Evolutionary conservation across 2,329 filamentous ascomycete species (phyloP), one percentile per base, ranked within the genome.

Genomic region (Phyllosticta citrichinensis): DNA sequence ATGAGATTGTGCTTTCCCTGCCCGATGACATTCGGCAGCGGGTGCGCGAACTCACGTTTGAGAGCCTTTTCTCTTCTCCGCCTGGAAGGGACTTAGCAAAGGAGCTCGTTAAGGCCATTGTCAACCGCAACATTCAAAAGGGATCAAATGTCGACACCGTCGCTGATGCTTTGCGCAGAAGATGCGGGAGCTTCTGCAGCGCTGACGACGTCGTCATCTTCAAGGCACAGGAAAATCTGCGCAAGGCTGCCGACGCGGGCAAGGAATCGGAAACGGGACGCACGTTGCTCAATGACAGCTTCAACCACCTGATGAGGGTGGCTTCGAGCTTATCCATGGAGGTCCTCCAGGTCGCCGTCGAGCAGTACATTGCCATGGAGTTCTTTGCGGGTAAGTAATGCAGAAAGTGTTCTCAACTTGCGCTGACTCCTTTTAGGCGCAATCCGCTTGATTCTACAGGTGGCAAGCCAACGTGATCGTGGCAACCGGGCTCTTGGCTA

Each of bases 121-220:
- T 99, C 60, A 97, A 97, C 73, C 87, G 92, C 68, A 99, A 96
- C 73, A 99, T 99, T 67, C 89, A 93, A 62, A 96, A 91, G 69
- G 94, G 95, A 10, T 93, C 92, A 4, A 99, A 97, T 65, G 93
- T 99, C 20, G 95, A 99, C 75, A 97, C 92, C 0, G 91, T 99
- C 24, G 93, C 94, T 0, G 94, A 99, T 74, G 91, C 92, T n/a
- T 78, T 99, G 56, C 84, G 94, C 55, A 83, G 94, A 67, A 85
- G 92, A 67, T 99, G 94, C 67, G 95, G 94, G 64, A 97, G 89
- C 75, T 99, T 99, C 81, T 99, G 94, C 74, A 97, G 92, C 69
- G 87, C 93, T 0, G 93, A 99, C 65, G 94, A 99, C 76, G 94
- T 97, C 1, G 86, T 97, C 65, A 93, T 97, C 66, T 99, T 99